Evolutionary conservation across 352 stramenopile genomes (phyloP).

Genomic region (Aphanomyces euteiches): DNA sequence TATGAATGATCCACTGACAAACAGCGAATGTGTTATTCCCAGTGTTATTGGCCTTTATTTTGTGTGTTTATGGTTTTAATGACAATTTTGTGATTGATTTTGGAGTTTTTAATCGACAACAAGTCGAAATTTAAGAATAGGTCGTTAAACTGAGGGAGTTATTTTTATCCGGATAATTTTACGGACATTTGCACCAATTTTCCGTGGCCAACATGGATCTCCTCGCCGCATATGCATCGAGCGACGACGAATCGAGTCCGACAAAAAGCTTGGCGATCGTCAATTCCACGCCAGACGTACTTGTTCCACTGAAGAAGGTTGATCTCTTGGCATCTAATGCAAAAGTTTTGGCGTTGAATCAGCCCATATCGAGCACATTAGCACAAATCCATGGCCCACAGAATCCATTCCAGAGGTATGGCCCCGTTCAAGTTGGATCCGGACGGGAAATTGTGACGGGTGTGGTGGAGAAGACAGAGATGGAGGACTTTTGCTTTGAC

Average conservation of each 20-base stretch:
- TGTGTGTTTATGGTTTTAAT: no score
- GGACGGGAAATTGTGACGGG: constrained; percentile 75
- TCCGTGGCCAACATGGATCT: constrained; percentile 24
- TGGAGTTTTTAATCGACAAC: no score
- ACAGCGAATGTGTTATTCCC: no score
- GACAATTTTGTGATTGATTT: no score
- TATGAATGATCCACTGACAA: no score
- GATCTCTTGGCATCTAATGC: constrained; percentile 17
- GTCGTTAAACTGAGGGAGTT: no score
- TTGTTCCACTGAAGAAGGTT: constrained; percentile 17
- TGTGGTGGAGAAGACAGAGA: constrained; percentile 59
- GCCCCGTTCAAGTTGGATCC: constrained; percentile 43
- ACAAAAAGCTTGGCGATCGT: constrained; percentile 1
- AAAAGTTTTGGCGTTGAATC: constrained; percentile 25
- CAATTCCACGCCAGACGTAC: constrained; percentile 26
- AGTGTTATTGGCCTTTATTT: no score
- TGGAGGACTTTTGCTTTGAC: constrained; percentile 79
- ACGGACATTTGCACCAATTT: not conserved
- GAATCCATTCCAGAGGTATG: constrained; percentile 26
- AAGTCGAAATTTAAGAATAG: no score
- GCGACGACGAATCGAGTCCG: constrained; percentile 25
- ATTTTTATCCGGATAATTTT: constrained; percentile 2
- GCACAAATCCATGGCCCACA: constrained; percentile 18
- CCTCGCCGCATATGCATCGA: constrained; percentile 27
- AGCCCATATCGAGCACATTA: constrained; percentile 11